Conservation (phyloP, 768 basidiomycete genomes). For the Pleurotus djamor region DNA sequence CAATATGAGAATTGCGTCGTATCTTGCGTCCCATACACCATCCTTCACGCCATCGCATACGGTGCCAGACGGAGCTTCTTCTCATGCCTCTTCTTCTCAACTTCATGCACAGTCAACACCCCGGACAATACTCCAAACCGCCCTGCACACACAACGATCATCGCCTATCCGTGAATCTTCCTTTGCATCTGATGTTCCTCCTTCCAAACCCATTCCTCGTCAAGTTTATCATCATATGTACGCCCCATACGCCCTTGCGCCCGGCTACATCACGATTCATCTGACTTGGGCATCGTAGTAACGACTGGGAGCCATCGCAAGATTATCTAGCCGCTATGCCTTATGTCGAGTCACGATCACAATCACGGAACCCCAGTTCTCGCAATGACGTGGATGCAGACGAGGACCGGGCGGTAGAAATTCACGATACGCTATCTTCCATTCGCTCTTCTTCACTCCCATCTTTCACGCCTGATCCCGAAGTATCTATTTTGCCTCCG, state of each 20-base stretch:
- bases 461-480: slow-evolving; percentile 2
- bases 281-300: background rate
- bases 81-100: slow-evolving; percentile 9
- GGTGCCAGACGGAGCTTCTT: background rate
- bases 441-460: slow-evolving; percentile 1
- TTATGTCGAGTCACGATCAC: slow-evolving; percentile 6
- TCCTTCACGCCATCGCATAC: slow-evolving; percentile 13
- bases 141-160: background rate
- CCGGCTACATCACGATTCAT: background rate
- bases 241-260: background rate
- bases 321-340: background rate
- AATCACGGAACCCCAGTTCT: slow-evolving; percentile 4
- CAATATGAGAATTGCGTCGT: slow-evolving; percentile 54
- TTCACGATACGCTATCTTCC: slow-evolving; percentile 4
- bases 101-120: slow-evolving; percentile 11
- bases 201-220: background rate
- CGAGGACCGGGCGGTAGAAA: slow-evolving; percentile 3
- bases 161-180: slow-evolving; percentile 3
- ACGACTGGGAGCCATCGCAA: slow-evolving; percentile 2
- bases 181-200: background rate
- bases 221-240: slow-evolving; percentile 6
- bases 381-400: background rate
- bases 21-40: slow-evolving; percentile 33
- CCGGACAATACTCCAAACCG: background rate
- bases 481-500: background rate